Evolutionary conservation across 2,329 filamentous ascomycete species (phyloP).

Genomic region (Phaeosphaeriaceae sp.): DNA sequence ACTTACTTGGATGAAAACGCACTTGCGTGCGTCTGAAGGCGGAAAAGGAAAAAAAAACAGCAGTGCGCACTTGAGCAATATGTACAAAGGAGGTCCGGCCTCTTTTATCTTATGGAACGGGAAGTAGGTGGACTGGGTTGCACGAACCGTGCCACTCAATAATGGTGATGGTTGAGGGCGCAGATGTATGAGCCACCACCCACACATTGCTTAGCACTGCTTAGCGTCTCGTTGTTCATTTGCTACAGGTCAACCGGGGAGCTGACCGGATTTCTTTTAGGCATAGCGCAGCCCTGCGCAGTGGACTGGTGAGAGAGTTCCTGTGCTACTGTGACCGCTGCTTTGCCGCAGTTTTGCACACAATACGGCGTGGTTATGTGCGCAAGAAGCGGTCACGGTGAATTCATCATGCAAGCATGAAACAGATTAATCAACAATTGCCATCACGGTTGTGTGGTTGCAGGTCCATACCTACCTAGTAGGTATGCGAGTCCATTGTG

Average conservation of each 20-base stretch:
- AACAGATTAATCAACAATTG: too few relatives aligned
- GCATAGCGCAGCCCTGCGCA: slow-evolving; percentile 9
- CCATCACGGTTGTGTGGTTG: too few relatives aligned
- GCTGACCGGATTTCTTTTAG: slow-evolving; percentile 9
- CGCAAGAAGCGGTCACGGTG: slow-evolving; percentile 6
- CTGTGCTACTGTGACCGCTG: slow-evolving; percentile 3
- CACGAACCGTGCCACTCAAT: neutral
- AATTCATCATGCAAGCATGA: neutral
- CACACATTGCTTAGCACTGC: slow-evolving; percentile 1
- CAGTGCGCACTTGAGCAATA: slow-evolving; percentile 19
- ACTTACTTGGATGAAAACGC: neutral
- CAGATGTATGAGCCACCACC: slow-evolving; percentile 8
- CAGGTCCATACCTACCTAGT: too few relatives aligned
- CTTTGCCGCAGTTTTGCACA: slow-evolving; percentile 1
- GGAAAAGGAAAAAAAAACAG: slow-evolving; percentile 3
- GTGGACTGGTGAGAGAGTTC: neutral
- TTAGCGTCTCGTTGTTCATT: slow-evolving; percentile 1
- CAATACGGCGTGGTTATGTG: neutral
- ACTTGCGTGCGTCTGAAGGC: neutral
- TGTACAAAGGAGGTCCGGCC: slow-evolving; percentile 10
- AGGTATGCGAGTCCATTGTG: slow-evolving; percentile 1
- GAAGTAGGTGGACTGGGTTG: neutral
- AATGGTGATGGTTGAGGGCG: slow-evolving; percentile 2
- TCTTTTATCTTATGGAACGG: slow-evolving; percentile 12
- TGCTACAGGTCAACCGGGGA: neutral